Percentiles rank a stretch among this genome's conserved stretches.
Conservation (phyloP, 2,329 filamentous ascomycete species). For the Fusarium sp. region DNA sequence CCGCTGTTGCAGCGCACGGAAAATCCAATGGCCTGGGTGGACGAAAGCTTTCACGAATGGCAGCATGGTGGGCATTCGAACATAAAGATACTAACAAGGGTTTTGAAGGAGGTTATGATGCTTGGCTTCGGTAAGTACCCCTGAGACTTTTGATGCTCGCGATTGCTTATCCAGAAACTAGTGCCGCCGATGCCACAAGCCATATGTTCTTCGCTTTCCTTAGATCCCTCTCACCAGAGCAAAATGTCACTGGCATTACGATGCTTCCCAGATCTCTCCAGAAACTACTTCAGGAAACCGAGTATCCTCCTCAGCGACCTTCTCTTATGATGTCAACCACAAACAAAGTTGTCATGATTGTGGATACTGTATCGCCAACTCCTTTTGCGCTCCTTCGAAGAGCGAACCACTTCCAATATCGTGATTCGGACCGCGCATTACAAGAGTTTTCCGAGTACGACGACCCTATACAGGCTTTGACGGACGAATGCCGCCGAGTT, state of each 20-base stretch:
- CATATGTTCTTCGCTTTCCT: conserved; percentile 99
- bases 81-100: conserved; percentile 86
- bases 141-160: conserved; percentile 1
- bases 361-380: conserved; percentile 92
- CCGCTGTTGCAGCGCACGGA: conserved; percentile 89
- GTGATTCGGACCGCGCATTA: conserved; percentile 85
- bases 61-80: conserved; percentile 99
- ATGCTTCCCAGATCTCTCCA: conserved; percentile 90
- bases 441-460: conserved; percentile 89
- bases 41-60: conserved; percentile 92
- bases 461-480: conserved; percentile 86
- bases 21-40: conserved; percentile 94
- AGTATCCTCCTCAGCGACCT: conserved; percentile 88
- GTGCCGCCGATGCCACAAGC: conserved; percentile 93
- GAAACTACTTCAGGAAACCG: conserved; percentile 88
- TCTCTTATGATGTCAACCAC: conserved; percentile 81
- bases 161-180: conserved; percentile 50
- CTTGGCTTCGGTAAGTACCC: conserved; percentile 77
- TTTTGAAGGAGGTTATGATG: conserved; percentile 93
- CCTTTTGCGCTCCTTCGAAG: conserved; percentile 90
- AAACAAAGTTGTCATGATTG: conserved; percentile 94
- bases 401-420: conserved; percentile 94
- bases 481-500: conserved; percentile 93
- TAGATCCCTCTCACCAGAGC: conserved; percentile 86
- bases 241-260: conserved; percentile 80